Conservation (phyloP, 345 rosid genomes). For the Eucalyptus pauciflora region DNA sequence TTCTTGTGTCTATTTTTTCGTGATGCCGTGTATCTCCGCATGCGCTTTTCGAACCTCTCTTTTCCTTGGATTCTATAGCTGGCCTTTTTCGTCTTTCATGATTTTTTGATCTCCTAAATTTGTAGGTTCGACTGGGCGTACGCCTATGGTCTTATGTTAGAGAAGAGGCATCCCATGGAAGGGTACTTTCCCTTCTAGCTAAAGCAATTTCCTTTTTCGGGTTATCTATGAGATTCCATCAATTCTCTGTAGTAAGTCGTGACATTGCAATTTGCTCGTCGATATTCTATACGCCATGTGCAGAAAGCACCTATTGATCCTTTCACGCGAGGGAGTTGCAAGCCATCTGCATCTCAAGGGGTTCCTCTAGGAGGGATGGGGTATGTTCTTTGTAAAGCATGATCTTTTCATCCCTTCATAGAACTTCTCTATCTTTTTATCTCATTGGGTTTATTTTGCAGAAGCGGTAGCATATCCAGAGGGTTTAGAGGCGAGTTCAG, state of each 20-base stretch:
- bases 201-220: background rate
- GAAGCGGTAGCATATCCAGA: constrained; percentile 97
- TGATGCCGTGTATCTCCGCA: background rate
- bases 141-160: constrained; percentile 92
- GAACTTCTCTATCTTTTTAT: background rate
- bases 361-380: constrained; percentile 99
- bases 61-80: background rate
- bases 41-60: background rate
- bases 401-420: background rate
- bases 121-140: constrained; percentile 80
- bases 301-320: constrained; percentile 99
- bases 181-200: constrained; percentile 37
- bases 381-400: constrained; percentile 20
- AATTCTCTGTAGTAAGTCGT: background rate
- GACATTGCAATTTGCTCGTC: background rate
- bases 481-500: constrained; percentile 97
- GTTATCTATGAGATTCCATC: background rate
- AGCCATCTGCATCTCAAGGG: constrained; percentile 96
- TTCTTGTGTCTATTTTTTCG: background rate
- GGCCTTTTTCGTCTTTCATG: background rate
- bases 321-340: constrained; percentile 78
- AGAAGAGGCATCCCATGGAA: constrained; percentile 97
- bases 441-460: constrained; percentile 14
- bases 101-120: background rate
- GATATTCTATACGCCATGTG: background rate